Evolutionary conservation across 495 filamentous ascomycete genomes (phyloP), one percentile per base, ranked within the genome.

Genomic region (Coniosporium apollinis): DNA sequence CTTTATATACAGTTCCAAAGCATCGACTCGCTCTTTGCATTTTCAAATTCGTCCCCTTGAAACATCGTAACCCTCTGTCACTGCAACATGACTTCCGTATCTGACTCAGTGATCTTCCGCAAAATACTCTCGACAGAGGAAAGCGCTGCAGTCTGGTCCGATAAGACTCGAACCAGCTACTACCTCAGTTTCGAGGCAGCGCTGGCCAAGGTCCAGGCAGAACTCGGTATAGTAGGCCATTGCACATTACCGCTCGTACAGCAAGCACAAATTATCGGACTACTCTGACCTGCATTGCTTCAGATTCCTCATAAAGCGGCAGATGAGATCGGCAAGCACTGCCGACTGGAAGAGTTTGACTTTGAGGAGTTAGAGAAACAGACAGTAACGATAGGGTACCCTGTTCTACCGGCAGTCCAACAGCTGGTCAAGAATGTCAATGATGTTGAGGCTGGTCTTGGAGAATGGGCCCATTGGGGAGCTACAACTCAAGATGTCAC

Each of bases 121-220:
- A 43, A 42, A 31, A 22, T 43, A 22, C 42, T 49, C 37, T 43
- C 43, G 24, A 46, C 39, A 14, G 26, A 38, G 0, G 43, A 39
- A 24, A 30, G 25, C 16, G 14, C 29, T n/a, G 30, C 34, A 13
- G 46, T 49, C 5, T 49, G 46, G 46, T 46, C 39, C 19, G 43
- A 50, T 35, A 35, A 34, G n/a, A 29, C 39, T 24, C 33, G 43
- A 16, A 46, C 43, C 18, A 28, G 16, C 7, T 48, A 48, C 35
- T 51, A 41, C 31, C 42, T 51, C 9, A 18, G 35, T 9, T 48
- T 51, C 29, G 48, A 51, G 41, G 45, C 39, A 3, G 48, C 39
- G 3, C 32, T 51, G 3, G 48, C 48, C 14, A 45, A 30, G 19
- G 42, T 34, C 6, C 48, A 48, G 20, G 48, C 48, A 11, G 13